Conservation (phyloP, 352 stramenopile species). For the Peronospora belbahrii region DNA sequence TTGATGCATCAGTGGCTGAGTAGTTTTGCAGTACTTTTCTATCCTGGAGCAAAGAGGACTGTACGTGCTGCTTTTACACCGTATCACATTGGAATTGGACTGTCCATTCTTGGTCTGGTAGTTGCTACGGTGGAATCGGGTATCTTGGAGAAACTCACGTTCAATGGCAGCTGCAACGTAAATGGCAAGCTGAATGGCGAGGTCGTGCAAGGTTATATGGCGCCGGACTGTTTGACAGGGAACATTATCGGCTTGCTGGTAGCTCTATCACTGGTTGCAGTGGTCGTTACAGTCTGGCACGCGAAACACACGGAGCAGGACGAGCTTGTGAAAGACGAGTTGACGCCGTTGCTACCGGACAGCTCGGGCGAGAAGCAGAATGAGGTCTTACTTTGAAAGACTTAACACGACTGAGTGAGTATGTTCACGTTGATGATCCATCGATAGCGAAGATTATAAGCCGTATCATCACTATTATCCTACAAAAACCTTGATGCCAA, state of each 20-base stretch:
- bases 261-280: conserved; percentile 29
- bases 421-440: too few relatives aligned
- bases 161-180: conserved; percentile 82
- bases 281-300: conserved; percentile 48
- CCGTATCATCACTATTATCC: too few relatives aligned
- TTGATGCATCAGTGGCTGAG: conserved; percentile 38
- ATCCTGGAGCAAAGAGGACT: conserved; percentile 42
- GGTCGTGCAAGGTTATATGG: conserved; percentile 65
- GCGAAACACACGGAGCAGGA: conserved; percentile 30
- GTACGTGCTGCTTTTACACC: conserved; percentile 38
- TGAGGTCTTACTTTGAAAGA: conserved; percentile 11
- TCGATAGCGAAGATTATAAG: too few relatives aligned
- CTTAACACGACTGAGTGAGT: background rate
- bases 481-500: too few relatives aligned
- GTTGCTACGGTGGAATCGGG: conserved; percentile 58
- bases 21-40: conserved; percentile 71
- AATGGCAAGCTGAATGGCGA: conserved; percentile 51
- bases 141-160: conserved; percentile 78
- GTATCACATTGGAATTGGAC: conserved; percentile 62
- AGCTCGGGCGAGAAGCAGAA: conserved; percentile 26
- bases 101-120: conserved; percentile 56
- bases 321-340: conserved; percentile 27
- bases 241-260: conserved; percentile 69
- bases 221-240: conserved; percentile 59
- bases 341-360: conserved; percentile 32